Conservation (phyloP, 331 rosid genomes). For the Pyracantha coccinea region DNA sequence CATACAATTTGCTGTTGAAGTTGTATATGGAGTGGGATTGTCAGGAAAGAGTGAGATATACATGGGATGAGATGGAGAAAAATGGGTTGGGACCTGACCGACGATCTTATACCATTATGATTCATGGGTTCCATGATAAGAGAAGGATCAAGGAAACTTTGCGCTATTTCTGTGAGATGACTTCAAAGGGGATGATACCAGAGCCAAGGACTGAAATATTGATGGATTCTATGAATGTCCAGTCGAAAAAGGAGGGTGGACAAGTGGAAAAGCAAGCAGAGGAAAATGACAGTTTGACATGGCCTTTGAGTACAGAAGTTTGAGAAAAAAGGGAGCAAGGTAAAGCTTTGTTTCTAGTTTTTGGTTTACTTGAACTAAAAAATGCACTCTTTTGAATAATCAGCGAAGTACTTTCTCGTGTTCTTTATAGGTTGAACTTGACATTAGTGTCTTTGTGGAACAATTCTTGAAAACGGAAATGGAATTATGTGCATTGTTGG, state of each 20-base stretch:
- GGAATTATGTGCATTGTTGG: background rate
- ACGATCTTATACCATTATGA: constrained; percentile 64
- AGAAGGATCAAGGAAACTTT: constrained; percentile 47
- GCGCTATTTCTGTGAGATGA: constrained; percentile 57
- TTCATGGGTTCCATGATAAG: constrained; percentile 53
- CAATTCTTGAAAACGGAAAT: background rate
- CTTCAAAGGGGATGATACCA: constrained; percentile 49
- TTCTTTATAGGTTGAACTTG: background rate
- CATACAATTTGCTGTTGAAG: constrained; percentile 57
- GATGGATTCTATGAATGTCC: constrained; percentile 23
- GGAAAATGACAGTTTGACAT: background rate
- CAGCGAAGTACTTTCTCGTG: background rate
- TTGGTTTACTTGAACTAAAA: background rate
- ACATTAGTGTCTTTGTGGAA: background rate
- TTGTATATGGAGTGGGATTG: constrained; percentile 62
- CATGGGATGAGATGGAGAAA: constrained; percentile 64
- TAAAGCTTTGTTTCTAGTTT: constrained; percentile 1
- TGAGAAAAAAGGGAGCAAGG: background rate
- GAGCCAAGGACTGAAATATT: constrained; percentile 54
- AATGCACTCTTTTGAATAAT: background rate
- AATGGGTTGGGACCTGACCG: constrained; percentile 55
- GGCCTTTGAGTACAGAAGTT: background rate
- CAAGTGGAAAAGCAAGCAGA: background rate
- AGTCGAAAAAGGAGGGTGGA: constrained; percentile 20
- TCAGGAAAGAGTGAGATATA: constrained; percentile 33